Evolutionary conservation across 2,329 filamentous ascomycete species (phyloP), one percentile per base, ranked within the genome.

Genomic region (Colletotrichum spaethianum): DNA sequence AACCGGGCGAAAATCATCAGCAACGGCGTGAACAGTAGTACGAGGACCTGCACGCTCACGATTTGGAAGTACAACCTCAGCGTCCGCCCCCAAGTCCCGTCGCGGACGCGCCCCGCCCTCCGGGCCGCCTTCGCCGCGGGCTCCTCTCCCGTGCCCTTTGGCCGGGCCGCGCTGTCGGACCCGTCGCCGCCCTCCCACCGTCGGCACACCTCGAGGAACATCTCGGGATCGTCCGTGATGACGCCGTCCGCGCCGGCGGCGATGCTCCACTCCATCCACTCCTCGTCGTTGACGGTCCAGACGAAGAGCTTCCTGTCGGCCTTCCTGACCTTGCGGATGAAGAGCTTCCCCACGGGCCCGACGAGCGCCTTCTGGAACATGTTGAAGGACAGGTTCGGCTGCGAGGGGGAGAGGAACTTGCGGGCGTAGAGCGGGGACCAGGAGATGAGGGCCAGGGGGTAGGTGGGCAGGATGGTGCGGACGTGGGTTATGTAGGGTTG

Each of bases 231-330:
- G 78, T 98, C 95, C 0, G 95, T 97, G 64, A 98, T 91, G 5
- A 98, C 92, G 0, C 94, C 95, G 76, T 97, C 93, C 1, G 97
- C 83, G 33, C 76, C 76, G 52, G 88, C 83, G 36, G 86, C 82
- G 42, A 97, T 90, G 74, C 90, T 88, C 94, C 94, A 98, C 76
- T 91, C 88, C 95, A 98, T 98, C 82, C 91, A 89, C 61, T 87
- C 85, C 74, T 90, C 88, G 18, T 93, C 88, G 79, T 98, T 98
- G 62, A 98, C 93, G 0, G 95, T 98, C 96, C 96, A 98, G 0
- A 91, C 88, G 76, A 93, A 92, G 5, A 98, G 84, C 4, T 88
- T 87, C 28, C 93, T 87, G 31, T 73, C 67, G 38, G 70, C 72
- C 28, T 71, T 70, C 14, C 75, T 87, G 33, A 90, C 89, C 66